phyloP scores from a whole-genome alignment of 331 rosid species.

The Malus hybrid region DNA sequence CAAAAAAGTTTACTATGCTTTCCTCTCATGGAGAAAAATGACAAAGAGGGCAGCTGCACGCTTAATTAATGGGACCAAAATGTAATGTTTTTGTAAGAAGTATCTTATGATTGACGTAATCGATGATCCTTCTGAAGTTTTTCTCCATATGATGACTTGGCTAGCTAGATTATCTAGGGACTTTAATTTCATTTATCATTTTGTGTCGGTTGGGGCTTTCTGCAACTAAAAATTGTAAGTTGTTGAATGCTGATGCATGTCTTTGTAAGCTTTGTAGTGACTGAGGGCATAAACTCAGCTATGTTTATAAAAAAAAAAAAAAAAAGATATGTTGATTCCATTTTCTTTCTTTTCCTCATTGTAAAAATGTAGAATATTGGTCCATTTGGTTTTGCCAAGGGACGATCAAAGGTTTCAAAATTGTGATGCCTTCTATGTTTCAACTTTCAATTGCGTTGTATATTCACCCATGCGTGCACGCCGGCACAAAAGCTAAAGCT shows the following conservation, averaged over 20 bases:
- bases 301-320: not conserved
- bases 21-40: not conserved
- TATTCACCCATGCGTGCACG: conserved; percentile 39
- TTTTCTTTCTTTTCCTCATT: not conserved
- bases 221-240: conserved; percentile 5
- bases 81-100: too few species aligned
- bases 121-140: too few species aligned
- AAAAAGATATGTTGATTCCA: conserved; percentile 16
- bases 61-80: too few species aligned
- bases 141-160: not conserved
- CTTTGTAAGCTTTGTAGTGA: not conserved
- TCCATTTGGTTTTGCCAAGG: not conserved
- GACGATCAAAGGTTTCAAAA: not conserved
- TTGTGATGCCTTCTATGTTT: not conserved
- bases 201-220: conserved; percentile 11
- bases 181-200: conserved; percentile 11
- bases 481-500: not conserved
- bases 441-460: not conserved
- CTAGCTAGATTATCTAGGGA: conserved; percentile 11
- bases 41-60: too few species aligned
- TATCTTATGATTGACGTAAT: too few species aligned
- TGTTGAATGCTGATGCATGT: conserved; percentile 21
- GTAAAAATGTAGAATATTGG: too few species aligned
- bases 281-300: not conserved
- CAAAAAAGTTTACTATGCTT: conserved; percentile 6